Evolutionary conservation across 176 grass and related monocot genomes (phyloP), one percentile per base, ranked within the genome.

Genomic region (Carex scoparia): DNA sequence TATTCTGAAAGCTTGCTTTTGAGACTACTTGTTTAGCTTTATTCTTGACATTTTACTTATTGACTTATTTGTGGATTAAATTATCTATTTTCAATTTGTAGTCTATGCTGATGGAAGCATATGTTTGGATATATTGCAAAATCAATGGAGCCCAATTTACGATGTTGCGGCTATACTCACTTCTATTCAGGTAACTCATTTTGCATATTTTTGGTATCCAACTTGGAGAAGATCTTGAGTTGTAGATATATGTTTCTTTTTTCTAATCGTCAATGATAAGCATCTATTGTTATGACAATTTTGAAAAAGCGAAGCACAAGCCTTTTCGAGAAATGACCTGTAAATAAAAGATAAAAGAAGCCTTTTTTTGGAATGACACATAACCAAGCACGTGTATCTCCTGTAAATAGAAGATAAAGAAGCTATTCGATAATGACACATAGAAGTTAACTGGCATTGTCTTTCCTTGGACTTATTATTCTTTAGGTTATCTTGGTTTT

Each of bases 81-180:
- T 57, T 16, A 31, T 84, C 33, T 30, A 78, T 90, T 67, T 54
- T 18, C 15, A 69, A 44, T 61, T 48, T 83, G 19, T 87, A 99
- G 96, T 99, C 16, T 99, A 99, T 88, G 96, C 96, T 60, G 96
- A 99, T 89, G 96, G 96, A 85, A 99, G 96, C 90, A 99, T 99
- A 40, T 99, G 96, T 75, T 88, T 99, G 84, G 96, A 99, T 91
- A 99, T 99, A 77, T 89, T 99, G 88, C 96, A 99, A 86, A 99
- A 99, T 30, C 96, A 99, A 79, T 99, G 96, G 96, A 95, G 93
- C 32, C 96, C 96, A 57, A 99, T 99, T 84, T 99, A 99, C 87
- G 96, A 99, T 74, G 96, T 99, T 88, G 96, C 93, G 69, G 96
- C 96, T 51, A 99, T 99, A 88, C 91, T 99, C 85, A 99, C 96